A percentile compares a stretch with the other conserved stretches of the same genome.
These are phyloP conservation scores for Elaphomyces granulatus DNA, from an alignment of 495 filamentous ascomycete species.

Conservation along the genomic window DNA sequence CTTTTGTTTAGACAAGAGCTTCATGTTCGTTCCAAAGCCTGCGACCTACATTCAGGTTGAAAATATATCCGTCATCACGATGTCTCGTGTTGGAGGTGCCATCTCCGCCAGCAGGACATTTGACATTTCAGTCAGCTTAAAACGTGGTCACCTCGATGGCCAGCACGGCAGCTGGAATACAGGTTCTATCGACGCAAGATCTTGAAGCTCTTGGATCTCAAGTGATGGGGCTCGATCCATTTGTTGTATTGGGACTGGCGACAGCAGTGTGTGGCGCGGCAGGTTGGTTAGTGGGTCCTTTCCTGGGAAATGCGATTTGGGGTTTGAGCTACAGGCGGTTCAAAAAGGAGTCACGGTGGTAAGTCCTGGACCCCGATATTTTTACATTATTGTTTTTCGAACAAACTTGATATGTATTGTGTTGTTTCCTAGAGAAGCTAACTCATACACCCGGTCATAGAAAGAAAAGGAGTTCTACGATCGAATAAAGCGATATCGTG, in stretches of 20 bases:
- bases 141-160: slow-evolving; percentile 49
- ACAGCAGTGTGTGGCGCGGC: slow-evolving; percentile 55
- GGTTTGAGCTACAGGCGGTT: slow-evolving; percentile 50
- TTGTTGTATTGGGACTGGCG: slow-evolving; percentile 66
- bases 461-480: slow-evolving; percentile 89
- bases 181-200: slow-evolving; percentile 47
- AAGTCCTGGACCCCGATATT: slow-evolving; percentile 17
- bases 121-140: slow-evolving; percentile 84
- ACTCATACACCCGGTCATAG: too few relatives aligned
- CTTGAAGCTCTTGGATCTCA: slow-evolving; percentile 53
- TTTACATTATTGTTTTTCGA: slow-evolving; percentile 1
- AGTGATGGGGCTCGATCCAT: slow-evolving; percentile 67
- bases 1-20: slow-evolving; percentile 94
- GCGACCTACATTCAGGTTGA: slow-evolving; percentile 93
- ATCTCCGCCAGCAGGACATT: slow-evolving; percentile 91
- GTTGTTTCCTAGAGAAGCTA: too few relatives aligned
- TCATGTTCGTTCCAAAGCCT: slow-evolving; percentile 98
- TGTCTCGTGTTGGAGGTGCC: slow-evolving; percentile 90
- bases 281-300: slow-evolving; percentile 79
- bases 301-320: slow-evolving; percentile 63
- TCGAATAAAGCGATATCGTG: slow-evolving; percentile 75
- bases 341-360: slow-evolving; percentile 53
- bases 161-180: slow-evolving; percentile 44
- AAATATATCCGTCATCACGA: slow-evolving; percentile 72
- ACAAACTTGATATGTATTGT: too few relatives aligned